Base-by-base conservation (phyloP, 148 eudicot species). In the Rhododendron henanense region DNA sequence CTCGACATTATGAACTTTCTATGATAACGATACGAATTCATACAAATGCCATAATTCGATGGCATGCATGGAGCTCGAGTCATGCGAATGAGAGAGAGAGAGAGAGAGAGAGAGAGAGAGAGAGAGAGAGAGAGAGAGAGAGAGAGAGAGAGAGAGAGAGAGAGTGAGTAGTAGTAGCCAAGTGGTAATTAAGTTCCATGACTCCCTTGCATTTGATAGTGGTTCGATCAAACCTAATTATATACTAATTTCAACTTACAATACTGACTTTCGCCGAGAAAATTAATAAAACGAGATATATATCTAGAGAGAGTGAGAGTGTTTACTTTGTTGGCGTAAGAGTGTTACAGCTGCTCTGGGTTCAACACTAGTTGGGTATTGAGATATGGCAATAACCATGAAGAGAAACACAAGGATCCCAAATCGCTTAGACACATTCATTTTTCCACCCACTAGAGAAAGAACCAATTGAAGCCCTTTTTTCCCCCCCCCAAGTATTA, bases 381-480 rank as follows among this genome's bases (percentile, higher is more conserved):
- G 79, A 35, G 48, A 73, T 18, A 51, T 50, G 65, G 80, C 85
- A 74, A 51, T 44, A 21, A 84, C 35, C 21, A 84, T 19, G 44
- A 50, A 71, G 85, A 84, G 48, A 28, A 84, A 51, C 80, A 84
- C 19, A 73, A 50, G 23, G 33, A 48, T 48, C 80, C 53, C 65
- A 74, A 73, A 50, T 31, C 48, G 65, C 85, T 74, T 73, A 73
- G 48, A 4, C 31, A 51, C 16, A 50, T 33, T 18, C 80, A 50
- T 84, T 84, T 33, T 33, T 73, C 51, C 8, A 10, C 5, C 5
- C 28, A 23, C 31, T 2, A 6, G 65, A 82, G 18, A 37, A 59
- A 3, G 16, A 59, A 8, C 6, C 7, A 37, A 51, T 14, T 2
- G 83, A 11, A 23, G 76, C 39, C 41, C 10, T 69, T 31, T 39